Evolutionary conservation across 768 basidiomycete species (phyloP).

Genomic region (Coprinellus aureogranulatus): DNA sequence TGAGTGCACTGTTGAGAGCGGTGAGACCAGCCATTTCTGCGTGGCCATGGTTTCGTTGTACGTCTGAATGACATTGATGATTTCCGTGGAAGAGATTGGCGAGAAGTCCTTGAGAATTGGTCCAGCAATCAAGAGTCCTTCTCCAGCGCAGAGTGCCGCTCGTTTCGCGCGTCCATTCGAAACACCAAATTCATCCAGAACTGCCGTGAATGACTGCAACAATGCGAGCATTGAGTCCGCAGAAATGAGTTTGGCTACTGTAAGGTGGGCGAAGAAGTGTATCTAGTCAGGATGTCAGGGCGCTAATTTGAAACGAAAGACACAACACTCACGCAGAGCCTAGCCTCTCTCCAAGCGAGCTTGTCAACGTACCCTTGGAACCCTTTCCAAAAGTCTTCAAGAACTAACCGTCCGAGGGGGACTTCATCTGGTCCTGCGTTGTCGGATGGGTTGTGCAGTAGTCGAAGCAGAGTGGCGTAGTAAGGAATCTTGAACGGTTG

Average conservation of each 20-base stretch:
- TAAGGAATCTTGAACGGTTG: slow-evolving; percentile 92
- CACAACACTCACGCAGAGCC: slow-evolving; percentile 68
- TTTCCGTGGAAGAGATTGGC: slow-evolving; percentile 57
- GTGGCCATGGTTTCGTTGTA: slow-evolving; percentile 63
- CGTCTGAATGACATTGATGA: slow-evolving; percentile 68
- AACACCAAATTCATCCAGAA: slow-evolving; percentile 86
- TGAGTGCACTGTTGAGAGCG: slow-evolving; percentile 53
- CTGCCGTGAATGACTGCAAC: slow-evolving; percentile 79
- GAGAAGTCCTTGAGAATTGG: slow-evolving; percentile 59
- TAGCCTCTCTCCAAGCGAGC: slow-evolving; percentile 85
- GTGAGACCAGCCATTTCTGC: slow-evolving; percentile 65
- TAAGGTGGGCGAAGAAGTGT: slow-evolving; percentile 89
- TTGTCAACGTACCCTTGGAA: slow-evolving; percentile 89
- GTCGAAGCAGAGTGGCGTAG: slow-evolving; percentile 77
- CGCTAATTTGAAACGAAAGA: background rate
- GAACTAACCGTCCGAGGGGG: slow-evolving; percentile 63
- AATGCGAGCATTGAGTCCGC: slow-evolving; percentile 76
- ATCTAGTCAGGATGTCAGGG: slow-evolving; percentile 50
- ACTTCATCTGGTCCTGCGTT: slow-evolving; percentile 38
- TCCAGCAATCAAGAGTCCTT: slow-evolving; percentile 78
- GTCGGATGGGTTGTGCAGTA: slow-evolving; percentile 53
- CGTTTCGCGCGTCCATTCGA: slow-evolving; percentile 81
- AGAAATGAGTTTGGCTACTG: slow-evolving; percentile 72
- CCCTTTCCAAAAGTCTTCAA: slow-evolving; percentile 89
- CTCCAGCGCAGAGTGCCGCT: slow-evolving; percentile 73